phyloP scores from a whole-genome alignment of 202 grass and related monocot species.

The Zoysia matrella region DNA sequence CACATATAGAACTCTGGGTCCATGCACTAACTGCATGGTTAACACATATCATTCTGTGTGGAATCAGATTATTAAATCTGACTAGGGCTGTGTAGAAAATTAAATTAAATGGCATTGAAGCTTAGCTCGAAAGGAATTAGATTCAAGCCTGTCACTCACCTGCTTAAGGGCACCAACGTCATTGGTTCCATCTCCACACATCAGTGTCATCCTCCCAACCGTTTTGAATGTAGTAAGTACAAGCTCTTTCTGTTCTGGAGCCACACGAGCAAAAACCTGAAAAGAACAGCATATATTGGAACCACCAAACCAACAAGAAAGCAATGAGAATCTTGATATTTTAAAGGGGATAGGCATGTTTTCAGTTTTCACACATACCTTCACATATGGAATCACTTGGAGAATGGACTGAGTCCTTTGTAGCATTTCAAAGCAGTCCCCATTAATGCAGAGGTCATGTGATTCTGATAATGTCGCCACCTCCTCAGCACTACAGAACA shows the following conservation, averaged over 20 bases:
- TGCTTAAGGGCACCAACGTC: slow-evolving; percentile 99
- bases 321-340: slow-evolving; percentile 11
- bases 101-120: slow-evolving; percentile 14
- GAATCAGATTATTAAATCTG: slow-evolving; percentile 25
- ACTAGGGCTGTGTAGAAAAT: not conserved
- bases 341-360: not conserved
- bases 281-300: slow-evolving; percentile 30
- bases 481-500: slow-evolving; percentile 67
- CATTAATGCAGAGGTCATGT: slow-evolving; percentile 91
- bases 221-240: slow-evolving; percentile 96
- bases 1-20: not conserved
- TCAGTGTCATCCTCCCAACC: slow-evolving; percentile 97
- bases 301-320: not conserved
- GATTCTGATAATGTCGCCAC: slow-evolving; percentile 72
- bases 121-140: not conserved
- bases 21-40: slow-evolving; percentile 27
- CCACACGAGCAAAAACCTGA: slow-evolving; percentile 97
- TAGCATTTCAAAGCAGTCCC: slow-evolving; percentile 99
- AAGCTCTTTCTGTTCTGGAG: slow-evolving; percentile 99
- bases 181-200: slow-evolving; percentile 99
- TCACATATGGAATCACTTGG: slow-evolving; percentile 93
- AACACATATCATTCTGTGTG: slow-evolving; percentile 6
- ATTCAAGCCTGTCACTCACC: slow-evolving; percentile 45
- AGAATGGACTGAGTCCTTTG: slow-evolving; percentile 84
- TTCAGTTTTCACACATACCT: slow-evolving; percentile 52